Evolutionary conservation across 306 rosid genomes (phyloP).

Genomic region (Phaseolus lunatus): DNA sequence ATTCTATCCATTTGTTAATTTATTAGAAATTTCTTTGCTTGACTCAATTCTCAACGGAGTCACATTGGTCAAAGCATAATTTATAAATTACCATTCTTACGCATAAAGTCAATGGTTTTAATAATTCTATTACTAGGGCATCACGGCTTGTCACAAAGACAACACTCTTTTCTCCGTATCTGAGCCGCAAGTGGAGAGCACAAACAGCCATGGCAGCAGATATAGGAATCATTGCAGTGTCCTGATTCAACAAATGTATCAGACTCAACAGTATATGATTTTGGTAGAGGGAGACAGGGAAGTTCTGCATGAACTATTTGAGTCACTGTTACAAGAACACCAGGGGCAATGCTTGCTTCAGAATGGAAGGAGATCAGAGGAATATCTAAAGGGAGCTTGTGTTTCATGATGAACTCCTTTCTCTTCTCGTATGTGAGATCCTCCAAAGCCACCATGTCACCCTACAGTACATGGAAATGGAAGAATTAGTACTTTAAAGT

Average conservation of each 20-base stretch:
- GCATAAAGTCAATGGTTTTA: too few relatives aligned
- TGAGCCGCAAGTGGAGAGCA: slow-evolving; percentile 73
- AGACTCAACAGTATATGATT: too few relatives aligned
- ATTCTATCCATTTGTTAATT: too few relatives aligned
- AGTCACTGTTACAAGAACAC: too few relatives aligned
- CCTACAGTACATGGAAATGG: slow-evolving; percentile 44
- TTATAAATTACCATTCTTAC: too few relatives aligned
- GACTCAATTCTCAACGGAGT: too few relatives aligned
- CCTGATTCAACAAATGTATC: slow-evolving; percentile 35
- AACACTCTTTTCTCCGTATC: slow-evolving; percentile 85
- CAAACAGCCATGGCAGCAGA: slow-evolving; percentile 86
- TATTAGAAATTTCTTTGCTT: too few relatives aligned
- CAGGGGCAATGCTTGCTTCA: slow-evolving; percentile 32
- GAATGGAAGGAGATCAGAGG: slow-evolving; percentile 80
- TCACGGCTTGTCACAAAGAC: slow-evolving; percentile 76
- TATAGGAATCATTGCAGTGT: slow-evolving; percentile 61
- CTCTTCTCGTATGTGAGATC: slow-evolving; percentile 71
- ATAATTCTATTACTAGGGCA: too few relatives aligned
- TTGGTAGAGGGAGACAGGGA: too few relatives aligned
- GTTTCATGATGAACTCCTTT: slow-evolving; percentile 73
- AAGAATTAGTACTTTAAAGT: slow-evolving; percentile 10
- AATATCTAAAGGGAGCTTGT: slow-evolving; percentile 68
- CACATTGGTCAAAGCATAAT: too few relatives aligned
- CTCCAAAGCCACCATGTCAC: slow-evolving; percentile 80
- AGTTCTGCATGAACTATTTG: too few relatives aligned